A percentile compares a stretch with the other conserved stretches of the same genome.
Conservation (phyloP, 345 rosid species). For the Salix viminalis region DNA sequence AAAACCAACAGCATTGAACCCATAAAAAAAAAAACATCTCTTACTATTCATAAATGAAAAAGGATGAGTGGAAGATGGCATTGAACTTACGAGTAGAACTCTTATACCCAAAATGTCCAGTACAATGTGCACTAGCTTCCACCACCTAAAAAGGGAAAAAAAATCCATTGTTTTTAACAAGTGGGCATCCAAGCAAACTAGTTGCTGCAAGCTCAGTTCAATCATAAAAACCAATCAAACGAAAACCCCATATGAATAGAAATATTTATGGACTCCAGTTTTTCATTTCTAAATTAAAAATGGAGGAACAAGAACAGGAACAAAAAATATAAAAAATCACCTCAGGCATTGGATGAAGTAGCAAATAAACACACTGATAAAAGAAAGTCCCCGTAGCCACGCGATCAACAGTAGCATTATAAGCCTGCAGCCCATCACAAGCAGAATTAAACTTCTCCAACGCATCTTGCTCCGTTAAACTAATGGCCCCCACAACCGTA, state of each 20-base stretch:
- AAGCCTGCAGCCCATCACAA: conserved; percentile 54
- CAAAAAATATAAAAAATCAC: conserved; percentile 17
- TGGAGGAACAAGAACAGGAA: not conserved
- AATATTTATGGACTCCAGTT: too few species aligned
- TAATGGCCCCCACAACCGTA: conserved; percentile 61
- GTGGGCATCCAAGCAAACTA: not conserved
- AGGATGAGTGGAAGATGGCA: not conserved
- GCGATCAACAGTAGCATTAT: conserved; percentile 49
- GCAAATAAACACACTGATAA: conserved; percentile 68
- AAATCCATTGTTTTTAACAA: not conserved
- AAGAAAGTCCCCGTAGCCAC: conserved; percentile 74
- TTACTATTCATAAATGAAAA: not conserved
- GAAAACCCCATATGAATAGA: too few species aligned
- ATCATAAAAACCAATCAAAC: too few species aligned
- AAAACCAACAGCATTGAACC: too few species aligned
- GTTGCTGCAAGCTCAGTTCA: too few species aligned
- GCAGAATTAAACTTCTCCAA: conserved; percentile 52
- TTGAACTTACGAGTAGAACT: conserved; percentile 47
- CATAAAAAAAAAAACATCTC: not conserved
- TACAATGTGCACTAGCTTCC: conserved; percentile 52
- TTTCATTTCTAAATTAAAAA: not conserved
- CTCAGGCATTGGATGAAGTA: conserved; percentile 61
- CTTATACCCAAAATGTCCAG: conserved; percentile 46
- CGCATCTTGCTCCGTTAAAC: conserved; percentile 62
- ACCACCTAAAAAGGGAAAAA: conserved; percentile 47